Evolutionary conservation across 202 grass and related monocot genomes (phyloP), one percentile per base, ranked within the genome.

Genomic region (Setaria italica): DNA sequence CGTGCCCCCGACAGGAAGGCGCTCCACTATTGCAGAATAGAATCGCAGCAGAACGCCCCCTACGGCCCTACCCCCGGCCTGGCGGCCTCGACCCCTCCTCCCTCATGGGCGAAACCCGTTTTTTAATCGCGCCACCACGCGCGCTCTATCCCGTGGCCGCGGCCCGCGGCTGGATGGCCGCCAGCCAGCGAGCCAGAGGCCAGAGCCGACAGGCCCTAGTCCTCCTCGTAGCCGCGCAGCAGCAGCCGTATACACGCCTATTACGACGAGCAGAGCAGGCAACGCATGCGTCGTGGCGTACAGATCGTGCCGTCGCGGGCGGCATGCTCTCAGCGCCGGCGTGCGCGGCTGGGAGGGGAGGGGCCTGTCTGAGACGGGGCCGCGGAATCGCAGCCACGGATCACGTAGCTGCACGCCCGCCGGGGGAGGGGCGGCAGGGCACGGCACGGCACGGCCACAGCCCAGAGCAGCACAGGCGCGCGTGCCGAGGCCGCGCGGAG

Each of bases 1-100:
- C 85, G 89, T 90, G 89, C 62, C 69, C 51, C 85, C 53, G 76
- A 87, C 84, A 79, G 53, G 60, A 79, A 83, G 84, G 75, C 75
- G 11, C 70, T 71, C 66, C 62, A 51, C 77, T 82, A 51, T 80
- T 79, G 72, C 68, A 72, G 83, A 93, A 88, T 79, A 83, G 82
- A 82, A 89, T 67, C 76, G 72, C 70, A 45, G 72, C 66, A 79
- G 62, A 80, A 21, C 37, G 5, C 37, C 37, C 25, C 25, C 25
- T 25, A 25, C 25, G 37, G 37, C 37, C 4, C 2, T 0, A 4
- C 37, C 37, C 25, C 25, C 25, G 25, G 37, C 37, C 37, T 4
- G 37, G 37, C 37, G 37, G 37, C 37, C 37, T 39, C 37, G 37
- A 39, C 37, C 5, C 37, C 25, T 25, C 25, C 25, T 25, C 2